Evolutionary conservation across 495 filamentous ascomycete species (phyloP), one percentile per base, ranked within the genome.

Genomic region (Alectoria sarmentosa): DNA sequence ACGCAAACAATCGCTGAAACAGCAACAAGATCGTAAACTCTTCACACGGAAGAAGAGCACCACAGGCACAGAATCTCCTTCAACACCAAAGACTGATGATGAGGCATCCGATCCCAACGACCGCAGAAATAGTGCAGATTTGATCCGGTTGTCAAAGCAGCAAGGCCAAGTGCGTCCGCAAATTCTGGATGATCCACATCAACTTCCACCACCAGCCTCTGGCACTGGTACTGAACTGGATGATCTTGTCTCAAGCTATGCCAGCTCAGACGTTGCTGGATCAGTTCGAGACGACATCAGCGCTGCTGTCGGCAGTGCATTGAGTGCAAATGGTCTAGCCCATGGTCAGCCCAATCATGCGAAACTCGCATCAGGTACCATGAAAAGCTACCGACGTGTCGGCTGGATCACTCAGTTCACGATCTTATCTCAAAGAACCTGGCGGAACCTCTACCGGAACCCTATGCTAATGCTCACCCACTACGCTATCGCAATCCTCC

Each of bases 391-490:
- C 76, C 84, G 85, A 61, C 88, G 93, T 62, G 76, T 96, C 65
- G 86, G 95, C 30, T 85, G 87, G 64, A 61, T 82, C 15, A 80
- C 88, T 37, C 94, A 99, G 72, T 97, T 98, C 74, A 70, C 84
- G 38, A 96, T 99, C 69, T 80, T 99, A 32, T 95, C 91, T 10
- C 82, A 85, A 69, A 85, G 94, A 37, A 99, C 95, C 0, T 98
- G 95, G 95, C 89, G 87, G 65, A 99, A 99, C 70, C 85, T 99
- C 4, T 97, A 99, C 77, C 86, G 94, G 46, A 97, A 99, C 74
- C 94, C 94, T 23, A 92, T 97, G 86, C 78, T 99, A 55, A 99
- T 99, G 94, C 83, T 99, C 57, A 96, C 95, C 0, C 94, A 99
- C 77, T 99, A 99, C 73, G 93, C 92, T n/a, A 98, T 97, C 68